phyloP scores from a whole-genome alignment of 106 monocot genomes.

The Apostasia shenzhenica region DNA sequence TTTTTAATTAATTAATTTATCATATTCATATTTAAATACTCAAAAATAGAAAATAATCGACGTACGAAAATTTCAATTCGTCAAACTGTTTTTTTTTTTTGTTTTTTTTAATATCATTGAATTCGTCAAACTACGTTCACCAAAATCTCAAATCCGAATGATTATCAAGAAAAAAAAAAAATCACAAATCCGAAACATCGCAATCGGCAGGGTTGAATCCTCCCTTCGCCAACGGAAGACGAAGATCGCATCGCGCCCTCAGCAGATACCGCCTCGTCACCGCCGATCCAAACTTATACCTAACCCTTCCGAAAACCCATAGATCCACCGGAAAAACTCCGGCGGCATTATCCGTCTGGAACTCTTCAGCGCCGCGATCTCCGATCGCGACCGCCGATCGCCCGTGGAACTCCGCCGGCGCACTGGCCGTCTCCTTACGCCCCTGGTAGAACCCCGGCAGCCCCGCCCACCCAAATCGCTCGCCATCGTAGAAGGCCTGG shows the following conservation, averaged over 20 bases:
- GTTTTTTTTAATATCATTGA: no score
- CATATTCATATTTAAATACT: no score
- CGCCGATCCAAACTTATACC: constrained; percentile 1
- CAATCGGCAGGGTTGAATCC: background rate
- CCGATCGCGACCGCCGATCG: background rate
- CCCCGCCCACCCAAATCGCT: constrained; percentile 3
- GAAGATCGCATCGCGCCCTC: background rate
- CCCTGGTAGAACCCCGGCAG: constrained; percentile 20
- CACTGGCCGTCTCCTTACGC: background rate
- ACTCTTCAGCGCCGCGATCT: background rate
- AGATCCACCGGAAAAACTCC: constrained; percentile 1
- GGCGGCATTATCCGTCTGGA: background rate
- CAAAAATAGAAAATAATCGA: no score
- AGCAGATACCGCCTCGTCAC: background rate
- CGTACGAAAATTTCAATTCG: no score
- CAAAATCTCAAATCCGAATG: background rate
- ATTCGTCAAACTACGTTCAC: no score
- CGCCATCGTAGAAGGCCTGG: constrained; percentile 17
- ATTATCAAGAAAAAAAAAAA: background rate
- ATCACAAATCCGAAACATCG: background rate
- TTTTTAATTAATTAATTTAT: no score
- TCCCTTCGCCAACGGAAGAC: constrained; percentile 1
- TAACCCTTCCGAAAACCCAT: background rate
- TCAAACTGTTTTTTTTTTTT: no score
- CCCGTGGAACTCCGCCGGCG: background rate